A percentile compares a stretch with the other conserved stretches of the same genome.
These are phyloP conservation scores for Clarireedia paspali DNA, from an alignment of 2,329 filamentous ascomycete genomes.

Conservation along the genomic window DNA sequence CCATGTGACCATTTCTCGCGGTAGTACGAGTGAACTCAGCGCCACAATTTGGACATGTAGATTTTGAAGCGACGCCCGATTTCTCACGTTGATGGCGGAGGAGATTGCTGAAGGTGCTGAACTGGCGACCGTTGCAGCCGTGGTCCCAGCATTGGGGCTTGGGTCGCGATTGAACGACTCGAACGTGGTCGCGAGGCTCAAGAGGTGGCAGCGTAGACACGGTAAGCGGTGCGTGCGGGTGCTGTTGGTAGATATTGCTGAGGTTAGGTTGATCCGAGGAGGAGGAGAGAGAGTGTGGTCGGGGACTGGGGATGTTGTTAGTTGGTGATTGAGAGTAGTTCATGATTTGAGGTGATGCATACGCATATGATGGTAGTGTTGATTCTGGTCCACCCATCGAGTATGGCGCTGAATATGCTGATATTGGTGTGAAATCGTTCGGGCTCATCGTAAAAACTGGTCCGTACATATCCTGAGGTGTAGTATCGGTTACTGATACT, in stretches of 20 bases:
- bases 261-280: slow-evolving; percentile 22
- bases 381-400: slow-evolving; percentile 15
- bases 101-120: slow-evolving; percentile 94
- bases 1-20: slow-evolving; percentile 78
- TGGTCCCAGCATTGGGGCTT: slow-evolving; percentile 97
- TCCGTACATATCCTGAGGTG: slow-evolving; percentile 25
- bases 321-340: neutral
- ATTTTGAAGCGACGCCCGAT: slow-evolving; percentile 82
- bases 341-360: slow-evolving; percentile 3
- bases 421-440: slow-evolving; percentile 22
- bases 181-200: slow-evolving; percentile 39
- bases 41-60: slow-evolving; percentile 82
- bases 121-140: slow-evolving; percentile 90
- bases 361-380: slow-evolving; percentile 23
- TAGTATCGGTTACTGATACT: slow-evolving; percentile 15
- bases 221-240: slow-evolving; percentile 9
- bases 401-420: slow-evolving; percentile 24
- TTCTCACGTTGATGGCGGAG: slow-evolving; percentile 90
- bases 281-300: slow-evolving; percentile 26
- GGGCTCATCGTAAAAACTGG: slow-evolving; percentile 27
- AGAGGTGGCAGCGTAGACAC: neutral
- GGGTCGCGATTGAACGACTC: slow-evolving; percentile 69
- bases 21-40: slow-evolving; percentile 87
- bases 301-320: slow-evolving; percentile 12
- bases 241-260: slow-evolving; percentile 19